Evolutionary conservation across 257 asterid genomes (phyloP).

Genomic region (Coffea eugenioides): DNA sequence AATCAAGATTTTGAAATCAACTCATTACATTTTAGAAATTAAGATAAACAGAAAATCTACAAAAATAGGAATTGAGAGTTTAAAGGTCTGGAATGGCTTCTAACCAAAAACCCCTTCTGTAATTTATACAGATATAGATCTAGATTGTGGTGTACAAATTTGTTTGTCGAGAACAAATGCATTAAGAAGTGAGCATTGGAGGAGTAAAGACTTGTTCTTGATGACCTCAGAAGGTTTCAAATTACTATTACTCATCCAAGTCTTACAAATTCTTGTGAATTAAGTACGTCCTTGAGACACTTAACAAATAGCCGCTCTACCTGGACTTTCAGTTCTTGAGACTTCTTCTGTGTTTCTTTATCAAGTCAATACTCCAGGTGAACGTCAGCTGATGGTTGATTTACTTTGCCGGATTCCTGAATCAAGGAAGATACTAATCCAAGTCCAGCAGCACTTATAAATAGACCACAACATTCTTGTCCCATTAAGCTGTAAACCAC

Average conservation of each 20-base stretch:
- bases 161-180: no score
- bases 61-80: no score
- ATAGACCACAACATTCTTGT: neutral
- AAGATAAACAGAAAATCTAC: no score
- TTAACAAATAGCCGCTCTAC: neutral
- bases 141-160: no score
- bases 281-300: neutral
- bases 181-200: no score
- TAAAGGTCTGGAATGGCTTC: no score
- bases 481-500: neutral
- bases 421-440: neutral
- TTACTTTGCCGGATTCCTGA: neutral
- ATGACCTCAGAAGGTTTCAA: neutral
- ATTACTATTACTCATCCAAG: no score
- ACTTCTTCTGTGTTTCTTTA: neutral
- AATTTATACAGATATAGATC: no score
- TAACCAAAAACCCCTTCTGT: no score
- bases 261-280: neutral
- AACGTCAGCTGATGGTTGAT: neutral
- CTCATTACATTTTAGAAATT: no score
- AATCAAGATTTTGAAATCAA: no score
- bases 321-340: neutral
- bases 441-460: neutral
- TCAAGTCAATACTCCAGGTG: neutral
- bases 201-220: neutral